These are phyloP conservation scores for Bombardia bombarda DNA, from an alignment of 495 filamentous ascomycete species.

Conservation along the genomic window DNA sequence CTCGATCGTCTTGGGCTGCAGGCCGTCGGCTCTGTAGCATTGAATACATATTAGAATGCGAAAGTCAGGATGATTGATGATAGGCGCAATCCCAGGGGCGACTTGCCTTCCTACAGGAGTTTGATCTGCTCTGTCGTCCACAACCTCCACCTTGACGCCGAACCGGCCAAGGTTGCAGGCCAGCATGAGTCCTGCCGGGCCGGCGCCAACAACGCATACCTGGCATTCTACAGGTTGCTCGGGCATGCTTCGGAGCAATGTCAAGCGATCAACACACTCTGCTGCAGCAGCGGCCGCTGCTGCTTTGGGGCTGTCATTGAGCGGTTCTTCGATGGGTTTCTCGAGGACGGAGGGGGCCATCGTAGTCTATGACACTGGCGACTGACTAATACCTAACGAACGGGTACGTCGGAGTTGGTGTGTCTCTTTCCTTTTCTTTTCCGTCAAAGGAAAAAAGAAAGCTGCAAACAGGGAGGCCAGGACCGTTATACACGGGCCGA, in stretches of 20 bases:
- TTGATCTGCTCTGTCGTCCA: conserved; percentile 55
- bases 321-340: conserved; percentile 18
- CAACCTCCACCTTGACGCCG: conserved; percentile 51
- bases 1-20: conserved; percentile 51
- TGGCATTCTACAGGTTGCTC: conserved; percentile 30
- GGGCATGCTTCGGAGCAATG: conserved; percentile 29
- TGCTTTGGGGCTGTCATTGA: conserved; percentile 15
- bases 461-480: no score
- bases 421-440: no score
- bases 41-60: not conserved
- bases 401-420: no score
- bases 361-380: not conserved
- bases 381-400: no score
- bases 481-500: not conserved
- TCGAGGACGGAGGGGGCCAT: conserved; percentile 24
- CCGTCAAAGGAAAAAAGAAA: no score
- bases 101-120: conserved; percentile 51
- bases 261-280: conserved; percentile 26
- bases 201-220: conserved; percentile 63
- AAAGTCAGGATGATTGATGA: no score
- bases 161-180: conserved; percentile 60
- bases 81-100: not conserved
- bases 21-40: conserved; percentile 49
- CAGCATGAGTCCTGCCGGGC: conserved; percentile 63
- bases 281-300: not conserved